Percentiles rank a stretch among this genome's conserved stretches.
phyloP scores from a whole-genome alignment of 805 yeast species.

The Candida qinlingensis region DNA sequence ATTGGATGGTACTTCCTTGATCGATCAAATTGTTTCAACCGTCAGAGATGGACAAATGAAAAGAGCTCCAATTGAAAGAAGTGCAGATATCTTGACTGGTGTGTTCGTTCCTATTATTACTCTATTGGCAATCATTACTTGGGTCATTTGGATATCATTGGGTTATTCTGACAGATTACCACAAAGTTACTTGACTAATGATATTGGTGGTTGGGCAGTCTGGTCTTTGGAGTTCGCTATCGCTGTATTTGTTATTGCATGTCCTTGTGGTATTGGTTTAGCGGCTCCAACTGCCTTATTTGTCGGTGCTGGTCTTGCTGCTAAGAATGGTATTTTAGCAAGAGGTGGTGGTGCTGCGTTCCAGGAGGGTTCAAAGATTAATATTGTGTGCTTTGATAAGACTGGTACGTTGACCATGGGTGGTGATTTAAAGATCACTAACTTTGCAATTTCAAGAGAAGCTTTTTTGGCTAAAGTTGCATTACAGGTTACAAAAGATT shows the following conservation, averaged over 20 bases:
- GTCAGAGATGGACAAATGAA: slow-evolving; percentile 71
- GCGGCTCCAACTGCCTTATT: slow-evolving; percentile 83
- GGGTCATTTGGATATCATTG: slow-evolving; percentile 63
- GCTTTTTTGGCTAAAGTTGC: slow-evolving; percentile 14
- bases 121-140: slow-evolving; percentile 52
- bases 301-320: slow-evolving; percentile 77
- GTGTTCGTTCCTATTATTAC: slow-evolving; percentile 69
- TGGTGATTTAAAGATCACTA: slow-evolving; percentile 54
- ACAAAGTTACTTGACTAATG: slow-evolving; percentile 48
- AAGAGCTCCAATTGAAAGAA: slow-evolving; percentile 67
- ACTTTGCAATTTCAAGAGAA: slow-evolving; percentile 31
- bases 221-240: slow-evolving; percentile 78
- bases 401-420: slow-evolving; percentile 71
- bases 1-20: slow-evolving; percentile 56
- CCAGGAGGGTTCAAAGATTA: slow-evolving; percentile 64
- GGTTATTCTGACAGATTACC: slow-evolving; percentile 55
- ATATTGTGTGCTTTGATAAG: slow-evolving; percentile 69
- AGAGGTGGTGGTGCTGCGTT: slow-evolving; percentile 82
- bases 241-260: slow-evolving; percentile 76
- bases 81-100: slow-evolving; percentile 65
- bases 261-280: slow-evolving; percentile 82
- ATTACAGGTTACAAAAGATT: slow-evolving; percentile 46
- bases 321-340: slow-evolving; percentile 68
- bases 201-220: slow-evolving; percentile 68
- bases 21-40: slow-evolving; percentile 63